Percentiles rank a stretch among this genome's conserved stretches.
These are phyloP conservation scores for Aspergillus felis DNA, from an alignment of 2,329 filamentous ascomycete genomes.

Conservation along the genomic window DNA sequence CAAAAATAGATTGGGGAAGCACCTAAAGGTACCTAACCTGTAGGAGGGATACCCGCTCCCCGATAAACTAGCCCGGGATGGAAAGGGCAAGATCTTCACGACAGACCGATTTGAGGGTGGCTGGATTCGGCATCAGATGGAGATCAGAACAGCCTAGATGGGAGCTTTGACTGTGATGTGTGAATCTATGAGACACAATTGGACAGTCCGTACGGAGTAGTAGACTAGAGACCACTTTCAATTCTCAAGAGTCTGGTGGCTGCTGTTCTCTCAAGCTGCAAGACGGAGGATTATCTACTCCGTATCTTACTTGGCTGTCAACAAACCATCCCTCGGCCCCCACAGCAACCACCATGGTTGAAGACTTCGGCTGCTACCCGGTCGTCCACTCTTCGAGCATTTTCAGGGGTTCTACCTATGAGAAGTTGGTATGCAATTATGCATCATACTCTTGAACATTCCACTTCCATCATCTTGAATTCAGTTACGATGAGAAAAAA, in stretches of 20 bases:
- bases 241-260: background rate
- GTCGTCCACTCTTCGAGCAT: too few relatives aligned
- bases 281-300: background rate
- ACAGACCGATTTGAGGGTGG: background rate
- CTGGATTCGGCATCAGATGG: background rate
- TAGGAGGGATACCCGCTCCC: background rate
- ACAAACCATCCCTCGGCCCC: constrained; percentile 16
- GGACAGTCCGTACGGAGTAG: background rate
- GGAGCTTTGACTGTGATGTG: background rate
- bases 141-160: background rate
- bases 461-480: too few relatives aligned
- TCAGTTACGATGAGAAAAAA: too few relatives aligned
- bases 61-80: constrained; percentile 8
- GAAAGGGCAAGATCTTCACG: constrained; percentile 19
- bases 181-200: background rate
- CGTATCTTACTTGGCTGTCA: constrained; percentile 9
- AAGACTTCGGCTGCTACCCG: background rate
- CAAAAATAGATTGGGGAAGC: background rate
- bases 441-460: too few relatives aligned
- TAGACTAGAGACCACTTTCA: background rate
- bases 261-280: background rate
- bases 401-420: too few relatives aligned
- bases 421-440: too few relatives aligned
- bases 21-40: background rate
- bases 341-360: constrained; percentile 20